These are phyloP conservation scores for Nicotiana knightiana DNA, from an alignment of 257 asterid species.

Conservation along the genomic window DNA sequence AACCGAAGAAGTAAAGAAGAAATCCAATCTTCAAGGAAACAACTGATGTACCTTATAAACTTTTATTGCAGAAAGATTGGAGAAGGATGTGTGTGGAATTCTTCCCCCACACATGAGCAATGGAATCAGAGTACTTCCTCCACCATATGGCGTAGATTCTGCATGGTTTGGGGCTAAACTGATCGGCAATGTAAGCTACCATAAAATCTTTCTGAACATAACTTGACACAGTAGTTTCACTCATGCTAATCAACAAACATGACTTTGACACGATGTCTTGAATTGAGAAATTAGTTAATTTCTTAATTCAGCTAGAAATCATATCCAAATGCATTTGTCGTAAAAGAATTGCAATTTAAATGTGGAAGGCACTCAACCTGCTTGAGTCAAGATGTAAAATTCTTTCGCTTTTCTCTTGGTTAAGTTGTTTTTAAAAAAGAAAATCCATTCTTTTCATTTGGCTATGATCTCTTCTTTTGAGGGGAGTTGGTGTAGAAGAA, in stretches of 20 bases:
- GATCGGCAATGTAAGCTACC: slow-evolving; percentile 71
- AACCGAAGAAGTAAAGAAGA: not conserved
- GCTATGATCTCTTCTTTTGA: not conserved
- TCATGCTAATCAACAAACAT: not conserved
- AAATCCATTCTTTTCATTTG: not conserved
- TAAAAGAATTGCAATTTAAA: not conserved
- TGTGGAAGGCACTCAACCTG: not conserved
- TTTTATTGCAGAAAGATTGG: slow-evolving; percentile 62
- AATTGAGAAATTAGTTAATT: not conserved
- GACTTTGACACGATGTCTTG: not conserved
- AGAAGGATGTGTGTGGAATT: slow-evolving; percentile 58
- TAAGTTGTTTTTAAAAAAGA: not conserved
- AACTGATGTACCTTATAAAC: not conserved
- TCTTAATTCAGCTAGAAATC: not conserved
- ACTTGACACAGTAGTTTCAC: not conserved
- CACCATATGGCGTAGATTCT: slow-evolving; percentile 80
- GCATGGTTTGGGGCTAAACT: slow-evolving; percentile 96
- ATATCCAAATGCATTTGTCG: not conserved
- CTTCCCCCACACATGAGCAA: slow-evolving; percentile 40
- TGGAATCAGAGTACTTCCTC: slow-evolving; percentile 77
- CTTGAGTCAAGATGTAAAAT: not conserved
- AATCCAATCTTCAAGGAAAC: not conserved
- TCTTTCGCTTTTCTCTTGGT: not conserved
- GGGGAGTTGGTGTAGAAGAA: not conserved
- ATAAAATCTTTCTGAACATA: not conserved